phyloP scores from a whole-genome alignment of 768 basidiomycete genomes.

The Strobilomyces echinocephalus region DNA sequence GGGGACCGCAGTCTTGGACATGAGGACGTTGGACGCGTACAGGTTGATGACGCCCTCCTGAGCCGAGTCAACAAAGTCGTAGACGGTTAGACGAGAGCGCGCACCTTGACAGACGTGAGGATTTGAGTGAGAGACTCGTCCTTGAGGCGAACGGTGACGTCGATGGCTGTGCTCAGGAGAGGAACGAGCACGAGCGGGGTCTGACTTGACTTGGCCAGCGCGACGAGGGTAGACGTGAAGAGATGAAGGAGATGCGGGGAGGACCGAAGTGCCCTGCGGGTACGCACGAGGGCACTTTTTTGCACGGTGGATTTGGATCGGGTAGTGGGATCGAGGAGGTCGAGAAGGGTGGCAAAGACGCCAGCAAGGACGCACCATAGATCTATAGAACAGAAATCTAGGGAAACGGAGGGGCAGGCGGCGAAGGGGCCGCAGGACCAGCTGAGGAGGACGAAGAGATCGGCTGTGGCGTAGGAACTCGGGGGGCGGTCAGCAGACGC shows the following conservation, averaged over 20 bases:
- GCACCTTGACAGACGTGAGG: constrained; percentile 42
- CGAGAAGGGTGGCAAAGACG: constrained; percentile 57
- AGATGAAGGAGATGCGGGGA: constrained; percentile 46
- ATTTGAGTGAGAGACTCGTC: constrained; percentile 34
- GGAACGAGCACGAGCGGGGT: constrained; percentile 39
- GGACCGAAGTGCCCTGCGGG: constrained; percentile 62
- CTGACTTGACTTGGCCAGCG: constrained; percentile 45
- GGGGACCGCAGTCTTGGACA: constrained; percentile 61
- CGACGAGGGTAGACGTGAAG: constrained; percentile 52
- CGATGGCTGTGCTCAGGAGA: constrained; percentile 64
- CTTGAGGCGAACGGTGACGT: constrained; percentile 65
- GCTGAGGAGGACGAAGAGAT: constrained; percentile 63
- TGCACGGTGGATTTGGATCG: constrained; percentile 56
- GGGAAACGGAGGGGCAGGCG: constrained; percentile 41
- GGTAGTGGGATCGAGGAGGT: constrained; percentile 47
- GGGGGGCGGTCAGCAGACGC: background rate
- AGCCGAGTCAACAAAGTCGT: background rate
- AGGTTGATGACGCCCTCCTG: constrained; percentile 58
- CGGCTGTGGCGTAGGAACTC: constrained; percentile 54
- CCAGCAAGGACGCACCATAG: constrained; percentile 50
- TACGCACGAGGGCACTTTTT: constrained; percentile 55
- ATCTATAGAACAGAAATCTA: constrained; percentile 42
- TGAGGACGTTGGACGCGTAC: constrained; percentile 58
- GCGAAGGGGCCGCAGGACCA: constrained; percentile 68
- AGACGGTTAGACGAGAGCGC: background rate